Conservation (phyloP, 768 basidiomycete species). For the Kwoniella sp. region DNA sequence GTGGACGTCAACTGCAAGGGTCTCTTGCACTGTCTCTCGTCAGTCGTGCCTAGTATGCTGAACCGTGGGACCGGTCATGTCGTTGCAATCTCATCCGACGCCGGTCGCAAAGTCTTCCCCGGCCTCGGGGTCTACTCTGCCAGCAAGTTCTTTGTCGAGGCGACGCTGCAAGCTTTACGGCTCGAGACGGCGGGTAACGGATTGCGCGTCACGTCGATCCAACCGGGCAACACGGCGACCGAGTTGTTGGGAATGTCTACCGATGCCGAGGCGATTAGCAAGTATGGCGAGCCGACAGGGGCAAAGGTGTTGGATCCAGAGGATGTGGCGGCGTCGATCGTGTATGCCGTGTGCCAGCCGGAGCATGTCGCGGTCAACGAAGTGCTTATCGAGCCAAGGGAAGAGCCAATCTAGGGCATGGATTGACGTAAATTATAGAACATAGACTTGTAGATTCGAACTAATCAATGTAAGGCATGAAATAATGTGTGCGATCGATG, state of each 20-base stretch:
- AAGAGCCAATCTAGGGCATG: conserved; percentile 19
- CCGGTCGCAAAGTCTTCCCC: conserved; percentile 22
- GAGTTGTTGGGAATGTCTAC: conserved; percentile 27
- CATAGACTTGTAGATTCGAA: neutral
- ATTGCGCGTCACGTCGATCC: conserved; percentile 23
- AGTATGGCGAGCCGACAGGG: conserved; percentile 24
- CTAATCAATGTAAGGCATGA: neutral
- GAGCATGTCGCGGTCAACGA: conserved; percentile 27
- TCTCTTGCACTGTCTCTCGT: conserved; percentile 55
- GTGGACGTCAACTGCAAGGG: conserved; percentile 66
- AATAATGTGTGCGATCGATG: neutral
- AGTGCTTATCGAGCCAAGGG: conserved; percentile 26
- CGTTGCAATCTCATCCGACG: conserved; percentile 27
- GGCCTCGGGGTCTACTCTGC: conserved; percentile 27
- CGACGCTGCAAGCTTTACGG: conserved; percentile 24
- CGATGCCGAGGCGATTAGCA: conserved; percentile 23
- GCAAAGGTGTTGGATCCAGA: conserved; percentile 24
- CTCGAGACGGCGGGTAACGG: conserved; percentile 26
- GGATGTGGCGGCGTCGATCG: conserved; percentile 25
- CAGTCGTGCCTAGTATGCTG: conserved; percentile 22
- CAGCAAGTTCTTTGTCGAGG: conserved; percentile 28
- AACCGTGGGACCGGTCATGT: conserved; percentile 23
- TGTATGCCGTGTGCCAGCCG: conserved; percentile 25
- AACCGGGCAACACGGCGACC: conserved; percentile 28
- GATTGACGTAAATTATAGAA: conserved; percentile 2